Base-by-base conservation (phyloP, 192 early-diverging fungal genomes). In the Coemansia sp. region DNA sequence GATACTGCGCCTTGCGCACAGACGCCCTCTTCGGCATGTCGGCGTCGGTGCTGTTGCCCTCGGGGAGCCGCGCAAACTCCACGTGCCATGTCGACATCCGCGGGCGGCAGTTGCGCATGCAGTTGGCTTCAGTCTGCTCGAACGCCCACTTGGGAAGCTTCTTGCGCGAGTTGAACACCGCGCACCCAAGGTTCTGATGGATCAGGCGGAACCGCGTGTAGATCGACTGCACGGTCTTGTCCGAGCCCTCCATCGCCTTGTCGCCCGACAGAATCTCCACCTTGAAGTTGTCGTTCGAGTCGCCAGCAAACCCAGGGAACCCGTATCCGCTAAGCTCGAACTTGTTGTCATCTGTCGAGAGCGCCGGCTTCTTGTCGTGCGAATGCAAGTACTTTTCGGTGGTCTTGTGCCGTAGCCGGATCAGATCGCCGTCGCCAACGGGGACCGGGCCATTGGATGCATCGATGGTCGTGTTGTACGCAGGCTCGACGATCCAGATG, bases 111-210 rank as follows among this genome's bases (percentile, higher is more conserved):
- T 92, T 92, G 67, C 91, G 93, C 84, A 96, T 97, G 60, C 98
- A 96, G 62, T 93, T 95, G 53, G 94, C 89, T 65, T 98, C 95
- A 64, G 90, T 92, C 82, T 97, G 95, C n/a, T 87, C 90, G 78
- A 90, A 96, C 34, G 89, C 98, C 95, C 95, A 98, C 39, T 93
- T 89, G 36, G 98, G 98, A 56, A 99, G 85, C 73, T 88, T 84
- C 30, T 89, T 87, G 67, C 85, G 84, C 71, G 91, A 89, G 44
- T 92, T 92, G 72, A 91, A 92, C 30, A 99, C 77, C 44, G 88
- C 89, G 64, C 96, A 96, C 21, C 86, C 76, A 72, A 89, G 84
- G 59, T 87, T 78, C 46, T 62, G 38, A 70, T 92, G 96, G 8
- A 92, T 77, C 64, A 99, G 68, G 9, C 88, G 85, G 77, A 99